Evolutionary conservation across 1,284 basidiomycete species (phyloP).

Genomic region (Phenoliferia sp.): DNA sequence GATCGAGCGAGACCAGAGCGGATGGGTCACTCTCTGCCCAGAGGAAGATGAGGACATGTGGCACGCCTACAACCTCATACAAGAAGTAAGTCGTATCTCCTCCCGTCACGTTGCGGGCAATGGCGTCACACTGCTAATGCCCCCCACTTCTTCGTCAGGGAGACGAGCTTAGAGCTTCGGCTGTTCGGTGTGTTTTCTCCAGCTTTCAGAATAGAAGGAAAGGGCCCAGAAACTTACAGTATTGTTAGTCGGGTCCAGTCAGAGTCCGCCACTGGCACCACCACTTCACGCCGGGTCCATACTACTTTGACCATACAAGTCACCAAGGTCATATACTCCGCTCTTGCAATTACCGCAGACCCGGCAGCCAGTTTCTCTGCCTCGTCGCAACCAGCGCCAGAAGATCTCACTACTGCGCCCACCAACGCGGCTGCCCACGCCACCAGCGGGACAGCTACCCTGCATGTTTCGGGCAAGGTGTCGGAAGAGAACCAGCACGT

Average conservation of each 20-base stretch:
- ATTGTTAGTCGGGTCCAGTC: constrained; percentile 55
- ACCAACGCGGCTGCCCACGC: constrained; percentile 2
- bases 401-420: constrained; percentile 1
- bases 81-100: constrained; percentile 50
- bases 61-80: constrained; percentile 98
- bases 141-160: constrained; percentile 49
- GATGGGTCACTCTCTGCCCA: constrained; percentile 80
- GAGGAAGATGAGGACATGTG: constrained; percentile 98
- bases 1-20: constrained; percentile 73
- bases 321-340: constrained; percentile 49
- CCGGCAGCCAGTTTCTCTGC: constrained; percentile 1
- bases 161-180: constrained; percentile 82
- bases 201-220: background rate
- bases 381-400: constrained; percentile 1
- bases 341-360: constrained; percentile 21
- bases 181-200: constrained; percentile 59
- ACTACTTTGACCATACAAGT: constrained; percentile 82
- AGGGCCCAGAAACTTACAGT: background rate
- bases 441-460: constrained; percentile 41
- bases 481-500: constrained; percentile 88
- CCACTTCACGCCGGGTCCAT: constrained; percentile 81
- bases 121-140: background rate
- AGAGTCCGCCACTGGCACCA: constrained; percentile 85
- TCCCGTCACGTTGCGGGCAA: too few relatives aligned
- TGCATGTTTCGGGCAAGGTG: constrained; percentile 86